These are phyloP conservation scores for Kodamaea arcana DNA, from an alignment of 1,139 yeast species.

Conservation along the genomic window DNA sequence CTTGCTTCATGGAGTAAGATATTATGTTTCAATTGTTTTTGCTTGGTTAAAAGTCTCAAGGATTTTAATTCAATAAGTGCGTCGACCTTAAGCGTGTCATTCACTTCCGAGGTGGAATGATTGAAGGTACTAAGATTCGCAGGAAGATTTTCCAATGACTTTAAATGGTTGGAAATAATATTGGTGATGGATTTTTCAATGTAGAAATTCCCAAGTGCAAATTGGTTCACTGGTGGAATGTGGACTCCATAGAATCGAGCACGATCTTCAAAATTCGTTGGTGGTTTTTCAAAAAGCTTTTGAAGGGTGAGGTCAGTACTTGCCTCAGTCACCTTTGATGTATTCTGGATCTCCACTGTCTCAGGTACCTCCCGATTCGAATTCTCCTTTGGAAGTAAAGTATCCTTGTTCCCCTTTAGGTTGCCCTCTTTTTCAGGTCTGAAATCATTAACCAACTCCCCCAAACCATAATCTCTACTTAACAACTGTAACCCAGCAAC, in stretches of 20 bases:
- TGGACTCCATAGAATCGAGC: slow-evolving; percentile 30
- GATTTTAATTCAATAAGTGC: slow-evolving; percentile 82
- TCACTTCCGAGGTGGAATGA: slow-evolving; percentile 13
- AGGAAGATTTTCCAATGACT: slow-evolving; percentile 73
- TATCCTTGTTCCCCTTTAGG: not conserved
- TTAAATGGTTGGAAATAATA: slow-evolving; percentile 64
- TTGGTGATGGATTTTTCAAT: slow-evolving; percentile 51
- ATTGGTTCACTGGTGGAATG: slow-evolving; percentile 22
- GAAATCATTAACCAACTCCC: slow-evolving; percentile 2
- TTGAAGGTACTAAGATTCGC: slow-evolving; percentile 70
- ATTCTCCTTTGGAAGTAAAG: too few relatives aligned
- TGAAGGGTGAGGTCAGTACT: not conserved
- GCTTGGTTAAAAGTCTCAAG: slow-evolving; percentile 74
- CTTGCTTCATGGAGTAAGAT: slow-evolving; percentile 64
- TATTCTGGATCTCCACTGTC: not conserved
- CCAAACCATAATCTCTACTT: slow-evolving; percentile 69
- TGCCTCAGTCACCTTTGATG: not conserved
- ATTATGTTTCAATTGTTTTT: slow-evolving; percentile 77
- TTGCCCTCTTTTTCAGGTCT: too few relatives aligned
- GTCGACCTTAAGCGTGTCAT: slow-evolving; percentile 53
- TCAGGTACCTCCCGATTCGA: not conserved
- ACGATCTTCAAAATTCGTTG: slow-evolving; percentile 21
- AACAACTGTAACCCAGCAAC: slow-evolving; percentile 71
- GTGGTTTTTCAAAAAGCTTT: not conserved
- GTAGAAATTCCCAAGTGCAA: slow-evolving; percentile 34